Evolutionary conservation across 2,329 filamentous ascomycete species (phyloP).

Genomic region (Hypoxylon sp.): DNA sequence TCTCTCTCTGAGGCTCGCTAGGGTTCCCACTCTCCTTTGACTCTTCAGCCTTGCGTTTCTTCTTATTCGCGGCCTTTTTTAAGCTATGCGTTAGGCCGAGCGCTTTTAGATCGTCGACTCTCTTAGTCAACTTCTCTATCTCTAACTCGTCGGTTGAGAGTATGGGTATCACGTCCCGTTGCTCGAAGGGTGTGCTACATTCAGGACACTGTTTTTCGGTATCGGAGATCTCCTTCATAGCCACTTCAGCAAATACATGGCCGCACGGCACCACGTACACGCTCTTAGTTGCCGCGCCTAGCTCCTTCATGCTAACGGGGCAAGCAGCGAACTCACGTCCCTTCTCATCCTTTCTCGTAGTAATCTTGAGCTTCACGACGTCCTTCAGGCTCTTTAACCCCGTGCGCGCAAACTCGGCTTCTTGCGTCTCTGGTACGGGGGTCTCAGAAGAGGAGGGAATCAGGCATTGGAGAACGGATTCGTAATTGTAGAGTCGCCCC

Average conservation of each 20-base stretch:
- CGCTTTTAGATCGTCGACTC: slow-evolving; percentile 77
- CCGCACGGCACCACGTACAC: slow-evolving; percentile 96
- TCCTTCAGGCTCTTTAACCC: slow-evolving; percentile 87
- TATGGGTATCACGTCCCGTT: slow-evolving; percentile 85
- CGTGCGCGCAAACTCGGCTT: slow-evolving; percentile 61
- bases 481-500: slow-evolving; percentile 94
- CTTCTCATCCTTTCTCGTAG: slow-evolving; percentile 59
- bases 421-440: slow-evolving; percentile 59
- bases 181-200: slow-evolving; percentile 81
- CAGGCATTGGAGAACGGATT: slow-evolving; percentile 79
- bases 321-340: slow-evolving; percentile 78
- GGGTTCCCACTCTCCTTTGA: slow-evolving; percentile 51
- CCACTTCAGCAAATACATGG: slow-evolving; percentile 91
- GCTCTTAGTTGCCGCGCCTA: slow-evolving; percentile 83
- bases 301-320: slow-evolving; percentile 86
- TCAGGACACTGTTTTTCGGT: slow-evolving; percentile 71
- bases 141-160: slow-evolving; percentile 80
- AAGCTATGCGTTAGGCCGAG: slow-evolving; percentile 86
- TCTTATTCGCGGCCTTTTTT: slow-evolving; percentile 81
- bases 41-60: slow-evolving; percentile 68
- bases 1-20: slow-evolving; percentile 66
- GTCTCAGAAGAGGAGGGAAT: slow-evolving; percentile 77
- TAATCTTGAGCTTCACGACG: slow-evolving; percentile 87
- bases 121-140: slow-evolving; percentile 73
- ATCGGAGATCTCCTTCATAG: slow-evolving; percentile 79